Base-by-base conservation (phyloP, 257 asterid genomes). In the Paraleonurus japonicus region DNA sequence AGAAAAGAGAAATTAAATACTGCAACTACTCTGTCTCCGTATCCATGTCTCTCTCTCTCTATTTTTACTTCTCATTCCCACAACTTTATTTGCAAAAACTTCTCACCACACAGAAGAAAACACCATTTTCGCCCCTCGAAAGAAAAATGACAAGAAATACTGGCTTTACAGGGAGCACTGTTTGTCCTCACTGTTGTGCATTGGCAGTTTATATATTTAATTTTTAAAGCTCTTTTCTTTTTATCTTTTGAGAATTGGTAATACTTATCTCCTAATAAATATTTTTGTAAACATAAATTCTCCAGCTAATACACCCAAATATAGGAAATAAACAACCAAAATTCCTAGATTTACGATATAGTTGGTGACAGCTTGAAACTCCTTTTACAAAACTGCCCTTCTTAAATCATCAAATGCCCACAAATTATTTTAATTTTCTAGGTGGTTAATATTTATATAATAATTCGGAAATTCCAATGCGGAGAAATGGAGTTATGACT, bases 331-430 rank as follows among this genome's bases (percentile, higher is more conserved):
- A 77, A 69, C 43, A 73, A 73, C 76, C 76, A 54, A 37, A 41
- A 13, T 50, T 61, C 85, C 85, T 77, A 79, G 79, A 80, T 82
- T 83, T 80, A 75, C 83, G 88, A 81, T 78, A 77, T 75, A 15
- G 88, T 85, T 85, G 92, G 73, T 68, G 86, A 79, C 96, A 83
- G 88, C 87, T 81, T 70, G 83, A 62, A 61, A 1, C 11, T 16
- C 19, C 19, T 17, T n/a, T 86, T 75, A 76, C 92, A 0, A 59
- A 59, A 76, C 2, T 84, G 67, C 85, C 90, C 92, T 74, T 75
- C 11, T 12, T 19, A 19, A 72, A 61, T 50, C 35, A 5, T 23
- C 65, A 65, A 67, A 68, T 64, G 54, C 65, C 75, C 62, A 78
- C 2, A 0, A 53, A 47, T 24, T 64, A 47, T 43, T 75, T 20